A percentile compares a stretch with the other conserved stretches of the same genome.
These are phyloP conservation scores for Diatrype stigma DNA, from an alignment of 2,329 filamentous ascomycete species.

Conservation along the genomic window DNA sequence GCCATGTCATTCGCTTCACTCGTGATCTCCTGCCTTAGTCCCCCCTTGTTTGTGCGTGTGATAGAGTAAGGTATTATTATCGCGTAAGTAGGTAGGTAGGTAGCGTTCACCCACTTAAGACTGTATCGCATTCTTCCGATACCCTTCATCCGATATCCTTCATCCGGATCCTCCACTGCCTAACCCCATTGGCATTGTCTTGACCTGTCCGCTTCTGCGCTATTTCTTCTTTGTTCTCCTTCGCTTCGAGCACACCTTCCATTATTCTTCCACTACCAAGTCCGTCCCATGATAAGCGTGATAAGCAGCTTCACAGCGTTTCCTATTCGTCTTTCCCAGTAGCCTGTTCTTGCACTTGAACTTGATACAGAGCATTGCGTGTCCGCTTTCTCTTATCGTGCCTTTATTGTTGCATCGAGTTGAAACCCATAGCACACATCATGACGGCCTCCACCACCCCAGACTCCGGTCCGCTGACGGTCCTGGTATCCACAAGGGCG, in stretches of 20 bases:
- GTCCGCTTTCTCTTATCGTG: conserved; percentile 6
- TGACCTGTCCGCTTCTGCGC: neutral
- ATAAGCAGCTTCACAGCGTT: neutral
- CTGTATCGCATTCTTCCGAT: neutral
- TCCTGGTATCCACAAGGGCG: conserved; percentile 79
- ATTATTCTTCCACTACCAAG: neutral
- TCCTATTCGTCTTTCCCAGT: neutral
- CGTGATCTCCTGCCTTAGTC: neutral
- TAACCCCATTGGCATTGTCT: neutral
- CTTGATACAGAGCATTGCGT: neutral
- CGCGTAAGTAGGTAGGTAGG: neutral
- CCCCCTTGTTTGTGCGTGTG: neutral
- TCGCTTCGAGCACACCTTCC: conserved; percentile 2
- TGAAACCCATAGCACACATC: conserved; percentile 8
- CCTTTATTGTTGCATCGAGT: conserved; percentile 1
- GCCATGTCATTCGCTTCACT: neutral
- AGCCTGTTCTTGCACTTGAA: neutral
- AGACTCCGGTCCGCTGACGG: conserved; percentile 48
- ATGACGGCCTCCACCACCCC: conserved; percentile 17
- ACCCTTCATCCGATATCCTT: neutral
- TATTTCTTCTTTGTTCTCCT: conserved; percentile 4
- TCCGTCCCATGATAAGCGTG: neutral
- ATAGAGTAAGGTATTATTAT: neutral
- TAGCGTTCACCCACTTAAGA: neutral
- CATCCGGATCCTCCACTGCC: neutral